These are phyloP conservation scores for Naganishia liquefaciens DNA, from an alignment of 1,284 basidiomycete genomes.

Conservation along the genomic window DNA sequence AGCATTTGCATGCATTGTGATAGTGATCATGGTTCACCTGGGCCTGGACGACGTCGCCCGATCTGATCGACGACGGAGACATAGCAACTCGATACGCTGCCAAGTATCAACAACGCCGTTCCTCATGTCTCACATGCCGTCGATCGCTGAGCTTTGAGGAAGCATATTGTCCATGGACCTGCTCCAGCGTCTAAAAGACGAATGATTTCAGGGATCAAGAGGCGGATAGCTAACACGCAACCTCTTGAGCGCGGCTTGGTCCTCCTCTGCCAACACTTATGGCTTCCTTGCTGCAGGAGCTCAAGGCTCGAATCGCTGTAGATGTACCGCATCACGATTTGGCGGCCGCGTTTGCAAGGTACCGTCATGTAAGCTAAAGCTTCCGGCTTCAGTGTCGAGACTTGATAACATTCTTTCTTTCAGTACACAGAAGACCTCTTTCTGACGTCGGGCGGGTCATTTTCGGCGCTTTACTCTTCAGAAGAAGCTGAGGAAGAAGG, in stretches of 20 bases:
- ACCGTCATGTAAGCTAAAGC: neutral
- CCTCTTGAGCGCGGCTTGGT: no score
- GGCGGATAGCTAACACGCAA: no score
- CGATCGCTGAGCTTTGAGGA: no score
- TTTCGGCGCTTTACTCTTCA: neutral
- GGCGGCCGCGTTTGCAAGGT: neutral
- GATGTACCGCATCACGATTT: slow-evolving; percentile 1
- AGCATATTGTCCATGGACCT: no score
- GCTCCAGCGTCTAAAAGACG: neutral
- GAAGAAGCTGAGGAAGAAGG: neutral
- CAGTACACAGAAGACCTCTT: slow-evolving; percentile 18
- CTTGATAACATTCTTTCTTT: neutral
- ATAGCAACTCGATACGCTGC: neutral
- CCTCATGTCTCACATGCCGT: no score
- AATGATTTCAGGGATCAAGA: no score
- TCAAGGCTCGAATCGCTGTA: neutral
- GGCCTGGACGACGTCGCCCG: no score
- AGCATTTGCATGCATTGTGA: no score
- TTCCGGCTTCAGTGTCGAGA: neutral
- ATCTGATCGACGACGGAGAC: neutral
- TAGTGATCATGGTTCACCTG: neutral
- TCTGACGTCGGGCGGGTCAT: slow-evolving; percentile 1
- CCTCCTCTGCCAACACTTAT: no score
- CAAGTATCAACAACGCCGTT: no score
- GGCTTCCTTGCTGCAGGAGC: neutral